Evolutionary conservation across 2,329 filamentous ascomycete species (phyloP), one percentile per base, ranked within the genome.

Genomic region (Trichophyton schoenleinii): DNA sequence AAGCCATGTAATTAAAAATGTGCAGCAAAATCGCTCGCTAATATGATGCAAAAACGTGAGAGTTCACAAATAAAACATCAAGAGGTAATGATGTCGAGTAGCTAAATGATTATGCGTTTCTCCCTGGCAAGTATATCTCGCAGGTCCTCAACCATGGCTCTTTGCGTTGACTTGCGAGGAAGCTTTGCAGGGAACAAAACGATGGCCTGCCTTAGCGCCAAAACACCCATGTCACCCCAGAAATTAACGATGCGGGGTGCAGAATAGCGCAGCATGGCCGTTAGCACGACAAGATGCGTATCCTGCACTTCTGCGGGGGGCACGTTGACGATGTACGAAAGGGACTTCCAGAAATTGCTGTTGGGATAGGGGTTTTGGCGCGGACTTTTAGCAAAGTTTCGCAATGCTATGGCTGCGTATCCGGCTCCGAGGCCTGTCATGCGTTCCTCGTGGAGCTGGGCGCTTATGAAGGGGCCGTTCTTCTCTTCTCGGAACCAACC

Each of bases 351-450:
- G 77, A 94, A 97, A 61, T 91, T 80, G 0, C 80, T 81, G 57
- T 88, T 88, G 3, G 87, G 91, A 74, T 83, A 94, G 0, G 87
- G 91, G 67, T 91, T 91, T 53, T 77, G 78, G 65, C 85, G 85
- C 44, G 79, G 78, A 1, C 85, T 83, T 65, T 83, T 86, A 64
- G 83, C 83, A 70, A 95, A 96, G 71, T 95, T 89, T 57, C 92
- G 85, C 7, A 96, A 78, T 0, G 89, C 84, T 42, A 97, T 80
- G 1, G 91, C 84, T 0, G 91, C 89, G 70, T 87, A 99, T 0
- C 92, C 92, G 2, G 88, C 87, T 1, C 85, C 90, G 0, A 96
- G 78, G 0, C 91, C 92, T 3, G 84, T 86, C 87, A 95, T 92
- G 63, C 88, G 83, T 70, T 91, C 87, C 67, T 83, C 83, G 73